Evolutionary conservation across 257 asterid species (phyloP), one percentile per base, ranked within the genome.

Genomic region (Thymus mandschuricus): DNA sequence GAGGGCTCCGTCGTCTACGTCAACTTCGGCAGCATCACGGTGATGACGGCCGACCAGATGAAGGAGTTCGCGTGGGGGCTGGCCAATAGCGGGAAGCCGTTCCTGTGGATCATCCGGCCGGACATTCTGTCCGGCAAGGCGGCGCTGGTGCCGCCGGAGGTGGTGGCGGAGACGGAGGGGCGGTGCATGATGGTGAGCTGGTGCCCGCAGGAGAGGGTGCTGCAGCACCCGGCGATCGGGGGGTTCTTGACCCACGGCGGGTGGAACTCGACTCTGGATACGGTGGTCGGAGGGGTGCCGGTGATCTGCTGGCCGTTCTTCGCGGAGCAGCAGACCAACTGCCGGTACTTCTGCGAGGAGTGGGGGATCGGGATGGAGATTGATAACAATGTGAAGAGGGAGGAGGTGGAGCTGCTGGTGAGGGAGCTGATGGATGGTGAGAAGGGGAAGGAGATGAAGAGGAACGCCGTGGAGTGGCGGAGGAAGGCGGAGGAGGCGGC

Each of bases 161-260:
- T 87, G 11, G 33, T 71, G 51, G 31, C 15, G 1, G 86, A 79
- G 76, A 87, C 86, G 0, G 35, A 78, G 76, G 87, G 75, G 29
- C 78, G 88, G 62, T 44, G 90, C 60, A 72, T 75, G 84, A 1
- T 87, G 49, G 69, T 78, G 0, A 81, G 83, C 61, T 87, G 92
- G 92, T 79, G 88, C 51, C 76, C 83, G 0, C 92, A 85, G 63
- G 90, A 85, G 28, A 70, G 71, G 27, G 90, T 87, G 7, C 60
- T 87, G 54, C 73, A 54, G 1, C 92, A 87, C 55, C 82, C 88
- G 0, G 85, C 88, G 0, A 27, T 84, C 2, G 88, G 86, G 6
- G 89, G 89, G 21, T 85, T 87, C 60, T 28, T 87, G 61, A 87
- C 88, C 10, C 92, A 87, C 45, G 64, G 82, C n/a, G 87, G 88